Conservation (phyloP, 257 asterid species). For the Solanum pennellii region DNA sequence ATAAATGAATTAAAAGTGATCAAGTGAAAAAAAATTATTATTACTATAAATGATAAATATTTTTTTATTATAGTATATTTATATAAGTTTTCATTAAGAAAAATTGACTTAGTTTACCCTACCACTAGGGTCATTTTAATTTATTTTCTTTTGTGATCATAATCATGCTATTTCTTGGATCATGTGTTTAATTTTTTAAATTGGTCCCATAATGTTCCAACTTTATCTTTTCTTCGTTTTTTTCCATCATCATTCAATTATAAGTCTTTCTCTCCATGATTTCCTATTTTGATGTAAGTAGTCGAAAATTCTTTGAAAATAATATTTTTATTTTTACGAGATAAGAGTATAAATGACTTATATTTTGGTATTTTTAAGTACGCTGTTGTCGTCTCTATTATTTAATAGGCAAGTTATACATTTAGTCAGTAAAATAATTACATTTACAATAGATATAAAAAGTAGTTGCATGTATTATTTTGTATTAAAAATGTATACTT, state of each 20-base stretch:
- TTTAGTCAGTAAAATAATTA: neutral
- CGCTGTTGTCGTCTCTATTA: neutral
- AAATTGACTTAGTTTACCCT: neutral
- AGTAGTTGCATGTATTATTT: neutral
- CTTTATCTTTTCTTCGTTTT: conserved; percentile 1
- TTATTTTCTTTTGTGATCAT: neutral
- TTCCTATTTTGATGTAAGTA: neutral
- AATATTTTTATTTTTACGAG: neutral
- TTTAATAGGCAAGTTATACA: neutral
- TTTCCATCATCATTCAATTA: neutral
- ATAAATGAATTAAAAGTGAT: no score
- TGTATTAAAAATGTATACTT: neutral
- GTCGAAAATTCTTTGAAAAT: neutral
- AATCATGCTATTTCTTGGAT: conserved; percentile 38
- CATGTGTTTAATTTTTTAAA: conserved; percentile 51
- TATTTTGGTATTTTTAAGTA: neutral
- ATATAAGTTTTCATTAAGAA: no score
- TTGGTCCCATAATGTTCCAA: conserved; percentile 54
- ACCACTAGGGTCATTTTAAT: neutral
- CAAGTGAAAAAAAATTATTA: no score
- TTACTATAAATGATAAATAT: no score
- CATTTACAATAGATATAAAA: neutral
- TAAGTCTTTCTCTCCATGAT: neutral
- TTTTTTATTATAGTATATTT: no score
- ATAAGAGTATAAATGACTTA: neutral